Evolutionary conservation across 495 filamentous ascomycete species (phyloP).

Genomic region (Tuber melanosporum): DNA sequence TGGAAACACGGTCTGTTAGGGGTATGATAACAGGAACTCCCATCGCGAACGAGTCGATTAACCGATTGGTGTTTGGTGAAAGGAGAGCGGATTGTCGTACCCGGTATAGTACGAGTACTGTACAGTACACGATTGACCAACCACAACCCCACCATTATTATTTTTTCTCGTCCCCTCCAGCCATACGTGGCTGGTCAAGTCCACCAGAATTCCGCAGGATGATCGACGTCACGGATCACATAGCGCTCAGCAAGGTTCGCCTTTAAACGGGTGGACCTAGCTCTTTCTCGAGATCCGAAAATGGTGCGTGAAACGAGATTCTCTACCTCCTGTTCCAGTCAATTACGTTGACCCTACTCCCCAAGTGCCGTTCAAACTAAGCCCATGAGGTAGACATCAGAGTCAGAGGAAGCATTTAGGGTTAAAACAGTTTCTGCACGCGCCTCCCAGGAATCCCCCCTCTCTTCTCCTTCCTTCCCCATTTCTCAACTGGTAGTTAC

Average conservation of each 20-base stretch:
- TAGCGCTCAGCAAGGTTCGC: background rate
- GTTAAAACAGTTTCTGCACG: conserved; percentile 1
- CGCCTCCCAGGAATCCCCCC: background rate
- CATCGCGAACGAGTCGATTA: background rate
- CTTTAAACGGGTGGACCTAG: background rate
- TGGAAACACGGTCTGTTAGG: background rate
- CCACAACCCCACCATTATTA: background rate
- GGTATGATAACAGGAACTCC: background rate
- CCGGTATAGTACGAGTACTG: background rate
- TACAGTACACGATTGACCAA: background rate
- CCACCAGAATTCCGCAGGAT: background rate
- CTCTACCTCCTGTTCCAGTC: background rate
- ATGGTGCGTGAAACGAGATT: background rate
- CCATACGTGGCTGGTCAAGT: background rate
- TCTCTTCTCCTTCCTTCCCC: background rate
- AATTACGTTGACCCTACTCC: background rate
- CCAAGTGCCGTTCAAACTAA: background rate
- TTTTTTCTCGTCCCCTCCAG: background rate
- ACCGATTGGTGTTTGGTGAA: background rate
- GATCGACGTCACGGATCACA: background rate
- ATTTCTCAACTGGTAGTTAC: background rate
- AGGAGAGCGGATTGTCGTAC: background rate
- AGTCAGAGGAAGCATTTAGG: conserved; percentile 1
- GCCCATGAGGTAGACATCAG: background rate
- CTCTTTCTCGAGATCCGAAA: background rate